Evolutionary conservation across 2,329 filamentous ascomycete species (phyloP), one percentile per base, ranked within the genome.

Genomic region (Cordyceps farinosa): DNA sequence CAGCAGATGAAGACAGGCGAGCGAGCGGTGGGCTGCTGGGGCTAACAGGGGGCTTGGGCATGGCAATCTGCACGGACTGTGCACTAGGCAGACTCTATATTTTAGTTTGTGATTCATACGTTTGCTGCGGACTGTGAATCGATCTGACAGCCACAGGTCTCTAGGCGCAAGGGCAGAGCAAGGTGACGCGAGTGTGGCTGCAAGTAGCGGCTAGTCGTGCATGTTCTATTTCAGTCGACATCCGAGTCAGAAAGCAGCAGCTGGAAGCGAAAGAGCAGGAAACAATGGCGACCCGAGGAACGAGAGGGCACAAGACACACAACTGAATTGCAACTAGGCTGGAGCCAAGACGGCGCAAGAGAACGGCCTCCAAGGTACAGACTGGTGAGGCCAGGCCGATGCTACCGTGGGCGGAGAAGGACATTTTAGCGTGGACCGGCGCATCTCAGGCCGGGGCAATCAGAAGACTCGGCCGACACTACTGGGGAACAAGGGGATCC

Each of bases 401-500:
- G 56, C 45, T 42, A 51, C 56, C 22, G 32, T 15, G 51, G 32
- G 42, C 56, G 56, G 56, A 40, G 45, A n/a, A 50, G 54, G 30
- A 17, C 15, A 42, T 40, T 51, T 59, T 59, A 59, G 56, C 30
- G 56, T 27, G 15, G 47, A 22, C 44, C 34, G 56, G 44, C 10
- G 56, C 45, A 59, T 40, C 47, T 27, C 45, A 48, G 45, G 34
- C 45, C 56, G 44, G 55, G 55, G 32, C 44, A 36, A 29, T 29
- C 11, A 50, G 32, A 27, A 36, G 56, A 59, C 56, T 59, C 56
- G 56, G 56, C 56, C 56, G 56, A 59, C 56, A 51, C 56, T 59
- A 59, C 45, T 59, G 36, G 47, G 34, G 32, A 36, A 29, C 27
- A 56, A n/a, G 42, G 48, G 56, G 56, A 32, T 58, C 55, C 55